A percentile compares a stretch with the other conserved stretches of the same genome.
Evolutionary conservation across 805 yeast genomes (phyloP).

Genomic region (Saccharomycopsis fibuligera): DNA sequence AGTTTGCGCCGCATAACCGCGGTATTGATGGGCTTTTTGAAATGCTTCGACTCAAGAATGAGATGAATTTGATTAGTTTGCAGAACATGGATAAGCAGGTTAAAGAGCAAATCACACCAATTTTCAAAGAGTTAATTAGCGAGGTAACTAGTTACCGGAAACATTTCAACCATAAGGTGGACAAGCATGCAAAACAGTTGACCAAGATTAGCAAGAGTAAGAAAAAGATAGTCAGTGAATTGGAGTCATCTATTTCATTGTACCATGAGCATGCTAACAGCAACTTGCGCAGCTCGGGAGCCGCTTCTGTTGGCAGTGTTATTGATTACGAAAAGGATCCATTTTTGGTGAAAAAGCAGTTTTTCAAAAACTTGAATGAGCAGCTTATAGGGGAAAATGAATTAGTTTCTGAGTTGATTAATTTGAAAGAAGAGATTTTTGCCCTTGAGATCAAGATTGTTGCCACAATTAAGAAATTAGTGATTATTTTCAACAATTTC

Average conservation of each 20-base stretch:
- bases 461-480: constrained; percentile 15
- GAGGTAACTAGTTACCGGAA: constrained; percentile 13
- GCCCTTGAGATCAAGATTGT: constrained; percentile 17
- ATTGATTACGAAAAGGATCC: constrained; percentile 20
- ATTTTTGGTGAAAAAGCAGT: constrained; percentile 19
- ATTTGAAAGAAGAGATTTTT: constrained; percentile 20
- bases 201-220: constrained; percentile 15
- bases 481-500: constrained; percentile 18
- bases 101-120: constrained; percentile 17
- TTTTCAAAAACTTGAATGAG: constrained; percentile 20
- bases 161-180: constrained; percentile 16
- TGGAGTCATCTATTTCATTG: constrained; percentile 12
- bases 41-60: constrained; percentile 17
- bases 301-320: not conserved
- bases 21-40: constrained; percentile 22
- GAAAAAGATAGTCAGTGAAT: constrained; percentile 15
- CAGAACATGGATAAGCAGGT: constrained; percentile 18
- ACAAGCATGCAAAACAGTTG: constrained; percentile 15
- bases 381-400: constrained; percentile 14
- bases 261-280: constrained; percentile 5
- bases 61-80: constrained; percentile 14
- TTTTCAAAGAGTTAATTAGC: constrained; percentile 14
- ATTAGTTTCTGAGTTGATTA: constrained; percentile 13
- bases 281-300: constrained; percentile 6
- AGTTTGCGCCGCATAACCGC: constrained; percentile 18